phyloP scores from a whole-genome alignment of 495 filamentous ascomycete genomes.

The Neurospora sublineolata region DNA sequence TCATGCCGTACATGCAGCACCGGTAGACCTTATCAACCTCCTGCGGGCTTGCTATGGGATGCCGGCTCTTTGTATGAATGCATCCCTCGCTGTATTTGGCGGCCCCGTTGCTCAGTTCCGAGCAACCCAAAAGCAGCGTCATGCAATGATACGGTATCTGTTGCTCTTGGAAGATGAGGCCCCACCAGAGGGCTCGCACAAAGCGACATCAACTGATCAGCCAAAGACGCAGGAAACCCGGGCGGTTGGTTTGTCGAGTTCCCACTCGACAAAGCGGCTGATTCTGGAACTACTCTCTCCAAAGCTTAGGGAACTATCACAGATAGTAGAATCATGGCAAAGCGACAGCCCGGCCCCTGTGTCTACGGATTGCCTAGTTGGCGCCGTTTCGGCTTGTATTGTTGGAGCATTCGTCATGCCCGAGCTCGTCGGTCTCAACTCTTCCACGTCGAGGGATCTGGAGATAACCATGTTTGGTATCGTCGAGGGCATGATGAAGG shows the following conservation, averaged over 20 bases:
- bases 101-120: constrained; percentile 26
- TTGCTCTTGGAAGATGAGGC: constrained; percentile 24
- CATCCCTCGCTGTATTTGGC: constrained; percentile 23
- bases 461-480: constrained; percentile 23
- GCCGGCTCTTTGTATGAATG: constrained; percentile 12
- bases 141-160: constrained; percentile 27
- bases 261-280: constrained; percentile 33
- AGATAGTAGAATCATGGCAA: constrained; percentile 32
- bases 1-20: constrained; percentile 28
- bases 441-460: constrained; percentile 29
- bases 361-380: constrained; percentile 35
- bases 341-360: constrained; percentile 29
- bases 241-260: constrained; percentile 23
- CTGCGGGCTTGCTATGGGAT: constrained; percentile 33
- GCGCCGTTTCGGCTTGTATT: constrained; percentile 34
- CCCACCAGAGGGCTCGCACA: not conserved
- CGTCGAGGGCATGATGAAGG: constrained; percentile 22
- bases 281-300: constrained; percentile 37
- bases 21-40: constrained; percentile 34
- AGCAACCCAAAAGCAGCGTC: constrained; percentile 14
- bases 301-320: constrained; percentile 32
- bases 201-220: not conserved
- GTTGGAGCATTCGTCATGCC: constrained; percentile 31
- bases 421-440: constrained; percentile 27
- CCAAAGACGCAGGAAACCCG: constrained; percentile 3